phyloP scores from a whole-genome alignment of 768 basidiomycete species.

The Trametes maxima region DNA sequence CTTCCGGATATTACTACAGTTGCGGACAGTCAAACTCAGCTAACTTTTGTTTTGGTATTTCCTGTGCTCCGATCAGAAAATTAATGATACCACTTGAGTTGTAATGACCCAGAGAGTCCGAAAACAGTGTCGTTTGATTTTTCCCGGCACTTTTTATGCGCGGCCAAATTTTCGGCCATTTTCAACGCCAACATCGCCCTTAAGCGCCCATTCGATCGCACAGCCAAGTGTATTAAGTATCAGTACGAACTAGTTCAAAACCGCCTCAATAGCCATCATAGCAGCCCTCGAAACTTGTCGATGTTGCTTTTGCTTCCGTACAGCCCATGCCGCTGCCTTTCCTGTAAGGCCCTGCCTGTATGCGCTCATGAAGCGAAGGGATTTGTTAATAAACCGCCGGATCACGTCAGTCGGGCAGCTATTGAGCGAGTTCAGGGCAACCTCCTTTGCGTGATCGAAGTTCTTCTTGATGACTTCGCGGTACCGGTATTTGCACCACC shows the following conservation, averaged over 20 bases:
- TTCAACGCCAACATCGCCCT: neutral
- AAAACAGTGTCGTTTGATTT: neutral
- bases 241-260: neutral
- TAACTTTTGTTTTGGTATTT: too few species aligned
- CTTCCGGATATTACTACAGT: too few species aligned
- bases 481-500: constrained; percentile 41
- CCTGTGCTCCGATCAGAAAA: too few species aligned
- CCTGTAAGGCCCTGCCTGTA: constrained; percentile 40
- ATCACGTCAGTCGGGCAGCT: constrained; percentile 42
- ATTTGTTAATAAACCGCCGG: constrained; percentile 38
- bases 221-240: neutral
- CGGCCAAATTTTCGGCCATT: too few species aligned
- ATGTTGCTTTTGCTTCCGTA: constrained; percentile 40
- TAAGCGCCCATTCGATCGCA: neutral
- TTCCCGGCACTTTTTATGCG: too few species aligned
- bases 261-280: neutral
- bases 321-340: constrained; percentile 43
- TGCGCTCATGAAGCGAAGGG: constrained; percentile 40
- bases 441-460: constrained; percentile 38
- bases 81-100: too few species aligned
- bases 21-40: too few species aligned
- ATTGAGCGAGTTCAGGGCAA: constrained; percentile 33
- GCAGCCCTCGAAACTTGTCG: constrained; percentile 14
- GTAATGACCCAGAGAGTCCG: neutral
- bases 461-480: constrained; percentile 34